Conservation (phyloP, 176 grass and related monocot genomes). For the Eleusine coracana region DNA sequence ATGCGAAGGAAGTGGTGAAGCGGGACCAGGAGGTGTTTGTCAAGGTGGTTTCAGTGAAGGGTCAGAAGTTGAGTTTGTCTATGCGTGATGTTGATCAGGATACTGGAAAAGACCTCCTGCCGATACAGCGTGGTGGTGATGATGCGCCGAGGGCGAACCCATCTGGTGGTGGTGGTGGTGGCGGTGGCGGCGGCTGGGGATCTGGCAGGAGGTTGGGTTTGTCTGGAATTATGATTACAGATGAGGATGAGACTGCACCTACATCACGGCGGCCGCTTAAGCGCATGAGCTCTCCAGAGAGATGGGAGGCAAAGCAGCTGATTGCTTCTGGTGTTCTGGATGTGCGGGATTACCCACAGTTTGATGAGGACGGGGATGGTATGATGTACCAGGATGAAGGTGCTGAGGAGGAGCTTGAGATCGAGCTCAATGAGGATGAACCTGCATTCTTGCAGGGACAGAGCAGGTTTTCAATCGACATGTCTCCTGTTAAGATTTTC, state of each 20-base stretch:
- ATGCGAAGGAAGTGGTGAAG: constrained; percentile 81
- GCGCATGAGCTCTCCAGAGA: constrained; percentile 91
- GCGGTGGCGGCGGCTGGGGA: background rate
- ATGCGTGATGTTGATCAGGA: constrained; percentile 92
- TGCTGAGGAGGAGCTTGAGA: constrained; percentile 84
- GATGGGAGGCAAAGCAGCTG: constrained; percentile 89
- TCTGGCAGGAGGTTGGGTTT: constrained; percentile 60
- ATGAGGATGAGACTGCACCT: constrained; percentile 64
- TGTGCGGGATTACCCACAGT: constrained; percentile 68
- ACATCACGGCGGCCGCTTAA: constrained; percentile 57
- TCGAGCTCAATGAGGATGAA: constrained; percentile 94
- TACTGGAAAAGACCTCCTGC: constrained; percentile 79
- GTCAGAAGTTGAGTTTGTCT: constrained; percentile 72
- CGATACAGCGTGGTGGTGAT: constrained; percentile 54
- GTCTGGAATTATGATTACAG: constrained; percentile 80
- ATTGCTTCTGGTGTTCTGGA: constrained; percentile 85
- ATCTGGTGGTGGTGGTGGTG: constrained; percentile 38
- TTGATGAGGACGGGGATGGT: constrained; percentile 86
- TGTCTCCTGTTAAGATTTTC: constrained; percentile 95
- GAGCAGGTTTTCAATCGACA: constrained; percentile 80
- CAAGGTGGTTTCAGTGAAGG: constrained; percentile 78
- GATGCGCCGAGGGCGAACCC: constrained; percentile 62
- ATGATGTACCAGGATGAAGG: constrained; percentile 88
- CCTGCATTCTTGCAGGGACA: constrained; percentile 91
- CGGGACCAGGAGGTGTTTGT: constrained; percentile 84